Conservation (phyloP, 805 yeast genomes). For the Maudiozyma saulgeensis region DNA sequence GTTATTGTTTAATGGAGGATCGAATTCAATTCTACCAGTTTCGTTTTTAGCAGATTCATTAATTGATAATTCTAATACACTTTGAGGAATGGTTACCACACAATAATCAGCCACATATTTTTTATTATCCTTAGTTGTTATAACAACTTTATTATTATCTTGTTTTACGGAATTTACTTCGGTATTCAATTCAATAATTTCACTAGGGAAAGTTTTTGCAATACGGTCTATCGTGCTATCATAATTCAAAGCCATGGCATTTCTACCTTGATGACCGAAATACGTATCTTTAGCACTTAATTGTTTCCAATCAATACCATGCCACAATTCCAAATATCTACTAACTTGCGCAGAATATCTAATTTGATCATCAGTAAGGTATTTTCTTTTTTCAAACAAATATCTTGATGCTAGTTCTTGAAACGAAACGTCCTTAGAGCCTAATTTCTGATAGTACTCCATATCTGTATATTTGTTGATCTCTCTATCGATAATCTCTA, state of each 20-base stretch:
- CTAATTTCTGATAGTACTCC: conserved; percentile 41
- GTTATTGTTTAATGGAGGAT: conserved; percentile 42
- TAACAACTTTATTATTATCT: conserved; percentile 20
- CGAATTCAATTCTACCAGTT: conserved; percentile 43
- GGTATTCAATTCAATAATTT: conserved; percentile 32
- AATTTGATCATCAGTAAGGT: conserved; percentile 44
- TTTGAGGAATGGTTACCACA: conserved; percentile 71
- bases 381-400: conserved; percentile 34
- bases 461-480: conserved; percentile 50
- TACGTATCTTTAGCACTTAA: conserved; percentile 61
- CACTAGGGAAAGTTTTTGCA: conserved; percentile 30
- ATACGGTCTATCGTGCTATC: conserved; percentile 42
- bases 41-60: not conserved
- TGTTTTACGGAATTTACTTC: conserved; percentile 32
- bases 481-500: conserved; percentile 45
- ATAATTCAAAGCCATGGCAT: conserved; percentile 56
- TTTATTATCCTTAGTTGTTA: conserved; percentile 30
- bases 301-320: conserved; percentile 58
- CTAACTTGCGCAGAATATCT: conserved; percentile 41
- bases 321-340: conserved; percentile 66
- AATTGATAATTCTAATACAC: conserved; percentile 42
- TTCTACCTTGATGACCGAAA: conserved; percentile 70
- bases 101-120: conserved; percentile 41
- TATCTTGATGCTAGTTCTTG: conserved; percentile 41
- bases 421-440: conserved; percentile 43